These are phyloP conservation scores for Cucurbita ficifolia DNA, from an alignment of 306 rosid species.

Conservation along the genomic window DNA sequence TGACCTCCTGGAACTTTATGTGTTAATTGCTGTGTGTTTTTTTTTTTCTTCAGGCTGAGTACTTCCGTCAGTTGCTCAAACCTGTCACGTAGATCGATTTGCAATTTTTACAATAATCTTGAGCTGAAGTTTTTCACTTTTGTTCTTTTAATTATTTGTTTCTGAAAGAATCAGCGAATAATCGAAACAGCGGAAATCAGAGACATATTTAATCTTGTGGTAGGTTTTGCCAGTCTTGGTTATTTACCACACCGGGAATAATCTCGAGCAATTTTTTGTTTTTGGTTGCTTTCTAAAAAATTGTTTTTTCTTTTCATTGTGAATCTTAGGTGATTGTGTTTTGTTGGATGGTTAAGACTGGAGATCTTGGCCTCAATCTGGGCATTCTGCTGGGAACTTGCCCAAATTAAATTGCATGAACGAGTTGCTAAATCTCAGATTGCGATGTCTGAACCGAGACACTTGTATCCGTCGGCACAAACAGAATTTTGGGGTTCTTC, in stretches of 20 bases:
- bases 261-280: not conserved
- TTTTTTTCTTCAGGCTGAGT: conserved; percentile 61
- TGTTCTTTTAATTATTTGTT: conserved; percentile 15
- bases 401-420: conserved; percentile 22
- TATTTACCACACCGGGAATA: not conserved
- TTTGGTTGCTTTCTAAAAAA: conserved; percentile 4
- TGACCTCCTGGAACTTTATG: conserved; percentile 2
- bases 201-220: conserved; percentile 22
- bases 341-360: conserved; percentile 57
- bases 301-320: not conserved
- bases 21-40: conserved; percentile 10
- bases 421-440: conserved; percentile 17
- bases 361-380: conserved; percentile 28
- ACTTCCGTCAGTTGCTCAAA: conserved; percentile 88
- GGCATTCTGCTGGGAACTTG: conserved; percentile 41
- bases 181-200: conserved; percentile 25
- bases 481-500: conserved; percentile 21
- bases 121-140: conserved; percentile 34
- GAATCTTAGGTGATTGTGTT: conserved; percentile 17
- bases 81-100: conserved; percentile 76
- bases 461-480: conserved; percentile 20
- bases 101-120: not conserved
- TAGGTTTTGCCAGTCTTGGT: conserved; percentile 10
- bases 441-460: conserved; percentile 14
- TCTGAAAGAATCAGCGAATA: conserved; percentile 22